phyloP scores from a whole-genome alignment of 257 asterid genomes.

The Phtheirospermum japonicum region DNA sequence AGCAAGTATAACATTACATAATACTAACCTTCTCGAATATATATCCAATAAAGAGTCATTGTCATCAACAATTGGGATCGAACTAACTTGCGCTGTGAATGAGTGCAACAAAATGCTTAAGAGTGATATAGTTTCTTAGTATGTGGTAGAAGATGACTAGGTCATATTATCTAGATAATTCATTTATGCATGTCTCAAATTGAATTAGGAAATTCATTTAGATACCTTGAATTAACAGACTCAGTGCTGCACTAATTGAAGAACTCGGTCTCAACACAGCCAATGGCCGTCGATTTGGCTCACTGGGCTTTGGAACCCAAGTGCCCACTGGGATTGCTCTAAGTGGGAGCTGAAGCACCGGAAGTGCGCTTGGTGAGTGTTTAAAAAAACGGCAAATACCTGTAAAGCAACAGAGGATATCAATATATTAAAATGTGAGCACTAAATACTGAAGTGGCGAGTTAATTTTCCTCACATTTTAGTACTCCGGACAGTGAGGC shows the following conservation, averaged over 20 bases:
- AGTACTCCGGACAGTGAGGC: constrained; percentile 86
- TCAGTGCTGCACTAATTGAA: constrained; percentile 74
- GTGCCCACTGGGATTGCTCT: constrained; percentile 72
- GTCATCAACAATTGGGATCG: constrained; percentile 93
- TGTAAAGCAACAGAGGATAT: constrained; percentile 36
- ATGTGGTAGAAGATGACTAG: neutral
- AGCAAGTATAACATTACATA: constrained; percentile 12
- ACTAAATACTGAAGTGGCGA: neutral
- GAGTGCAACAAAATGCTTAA: constrained; percentile 19
- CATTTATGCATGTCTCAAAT: constrained; percentile 4
- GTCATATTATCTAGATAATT: constrained; percentile 1
- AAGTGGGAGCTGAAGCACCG: constrained; percentile 72
- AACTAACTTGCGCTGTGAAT: constrained; percentile 47
- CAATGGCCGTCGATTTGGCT: constrained; percentile 66
- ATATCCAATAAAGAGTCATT: constrained; percentile 80
- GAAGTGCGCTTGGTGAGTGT: constrained; percentile 73
- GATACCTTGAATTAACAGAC: constrained; percentile 77
- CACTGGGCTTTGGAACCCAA: constrained; percentile 89
- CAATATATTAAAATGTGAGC: neutral
- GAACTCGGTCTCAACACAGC: constrained; percentile 82
- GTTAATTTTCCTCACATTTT: constrained; percentile 48
- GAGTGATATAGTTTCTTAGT: constrained; percentile 8
- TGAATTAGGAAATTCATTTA: neutral
- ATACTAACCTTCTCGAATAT: constrained; percentile 76
- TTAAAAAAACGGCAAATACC: constrained; percentile 83